Percentiles rank a stretch among this genome's conserved stretches.
These are phyloP conservation scores for Gossypium longicalyx DNA, from an alignment of 345 rosid genomes.

Conservation along the genomic window DNA sequence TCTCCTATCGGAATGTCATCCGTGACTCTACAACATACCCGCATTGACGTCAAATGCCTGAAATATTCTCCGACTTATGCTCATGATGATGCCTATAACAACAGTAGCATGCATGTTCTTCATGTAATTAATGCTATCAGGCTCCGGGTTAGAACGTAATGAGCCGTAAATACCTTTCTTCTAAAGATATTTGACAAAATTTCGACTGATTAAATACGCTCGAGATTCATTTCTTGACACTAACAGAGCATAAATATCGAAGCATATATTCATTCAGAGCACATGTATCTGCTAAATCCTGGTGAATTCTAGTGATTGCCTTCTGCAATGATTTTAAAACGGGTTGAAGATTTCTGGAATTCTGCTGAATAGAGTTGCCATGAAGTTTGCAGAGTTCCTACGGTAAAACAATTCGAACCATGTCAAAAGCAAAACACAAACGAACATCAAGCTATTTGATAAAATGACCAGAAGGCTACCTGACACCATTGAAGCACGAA, in stretches of 20 bases:
- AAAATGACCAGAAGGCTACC: slow-evolving; percentile 32
- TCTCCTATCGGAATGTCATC: too few species aligned
- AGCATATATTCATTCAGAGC: slow-evolving; percentile 86
- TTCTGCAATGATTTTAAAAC: slow-evolving; percentile 78
- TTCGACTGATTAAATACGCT: background rate
- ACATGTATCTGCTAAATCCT: slow-evolving; percentile 87
- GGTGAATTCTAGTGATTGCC: slow-evolving; percentile 78
- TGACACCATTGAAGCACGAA: slow-evolving; percentile 88
- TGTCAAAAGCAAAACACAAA: background rate
- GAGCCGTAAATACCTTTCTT: background rate
- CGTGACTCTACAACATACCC: too few species aligned
- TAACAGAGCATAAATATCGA: slow-evolving; percentile 64
- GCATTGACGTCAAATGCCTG: too few species aligned
- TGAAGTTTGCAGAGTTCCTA: slow-evolving; percentile 88
- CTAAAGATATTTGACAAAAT: background rate
- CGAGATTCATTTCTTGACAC: slow-evolving; percentile 25
- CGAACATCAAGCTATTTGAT: background rate
- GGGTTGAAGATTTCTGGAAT: slow-evolving; percentile 73
- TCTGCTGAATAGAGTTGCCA: slow-evolving; percentile 76
- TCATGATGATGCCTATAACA: too few species aligned
- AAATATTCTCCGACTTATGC: too few species aligned
- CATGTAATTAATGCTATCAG: background rate
- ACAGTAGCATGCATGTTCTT: background rate
- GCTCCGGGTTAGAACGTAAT: background rate
- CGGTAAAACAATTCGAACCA: slow-evolving; percentile 7